These are phyloP conservation scores for Penicillium sp. DNA, from an alignment of 2,329 filamentous ascomycete genomes.

Conservation along the genomic window DNA sequence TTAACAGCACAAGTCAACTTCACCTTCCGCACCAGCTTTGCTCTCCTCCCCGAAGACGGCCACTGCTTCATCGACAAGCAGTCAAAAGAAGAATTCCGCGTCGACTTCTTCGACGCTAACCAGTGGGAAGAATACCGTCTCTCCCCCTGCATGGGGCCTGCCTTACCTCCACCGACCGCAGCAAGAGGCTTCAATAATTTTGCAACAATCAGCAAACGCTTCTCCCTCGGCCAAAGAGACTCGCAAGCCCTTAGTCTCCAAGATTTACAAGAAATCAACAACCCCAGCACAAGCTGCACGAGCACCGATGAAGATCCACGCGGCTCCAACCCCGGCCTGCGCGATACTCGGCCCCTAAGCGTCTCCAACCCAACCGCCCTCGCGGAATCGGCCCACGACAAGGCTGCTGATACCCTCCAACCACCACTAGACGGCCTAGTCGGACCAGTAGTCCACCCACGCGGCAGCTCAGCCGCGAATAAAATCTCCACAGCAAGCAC, in stretches of 20 bases:
- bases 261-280: constrained; percentile 19
- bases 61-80: constrained; percentile 84
- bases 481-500: constrained; percentile 42
- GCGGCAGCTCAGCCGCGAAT: constrained; percentile 30
- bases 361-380: constrained; percentile 17
- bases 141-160: constrained; percentile 75
- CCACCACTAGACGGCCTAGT: constrained; percentile 37
- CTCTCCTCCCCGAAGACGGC: constrained; percentile 82
- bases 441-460: constrained; percentile 30
- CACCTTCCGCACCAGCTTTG: constrained; percentile 82
- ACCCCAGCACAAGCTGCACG: constrained; percentile 12
- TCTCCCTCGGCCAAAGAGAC: constrained; percentile 34
- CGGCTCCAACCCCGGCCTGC: constrained; percentile 1
- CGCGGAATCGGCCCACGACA: constrained; percentile 12
- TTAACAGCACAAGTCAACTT: constrained; percentile 90
- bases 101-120: constrained; percentile 81
- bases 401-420: constrained; percentile 22
- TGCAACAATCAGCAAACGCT: constrained; percentile 44
- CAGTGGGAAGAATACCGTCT: constrained; percentile 79
- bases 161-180: constrained; percentile 62
- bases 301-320: constrained; percentile 15
- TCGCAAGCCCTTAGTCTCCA: constrained; percentile 12
- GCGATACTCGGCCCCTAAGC: constrained; percentile 2
- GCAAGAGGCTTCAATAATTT: constrained; percentile 40
- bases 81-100: constrained; percentile 76